These are phyloP conservation scores for Claviceps paspali DNA, from an alignment of 2,329 filamentous ascomycete genomes.

Conservation along the genomic window DNA sequence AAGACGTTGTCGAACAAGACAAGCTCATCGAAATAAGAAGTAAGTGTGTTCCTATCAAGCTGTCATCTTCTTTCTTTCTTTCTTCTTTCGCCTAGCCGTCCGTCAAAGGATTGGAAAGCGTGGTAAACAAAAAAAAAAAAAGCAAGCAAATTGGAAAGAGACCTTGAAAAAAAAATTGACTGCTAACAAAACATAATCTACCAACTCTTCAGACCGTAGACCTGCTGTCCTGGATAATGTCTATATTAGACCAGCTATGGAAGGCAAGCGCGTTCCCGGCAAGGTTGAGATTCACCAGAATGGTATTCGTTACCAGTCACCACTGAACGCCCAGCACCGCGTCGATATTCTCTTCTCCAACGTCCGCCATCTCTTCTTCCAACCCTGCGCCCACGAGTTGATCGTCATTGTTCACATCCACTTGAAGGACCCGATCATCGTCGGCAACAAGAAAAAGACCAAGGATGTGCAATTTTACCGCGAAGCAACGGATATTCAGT, in stretches of 20 bases:
- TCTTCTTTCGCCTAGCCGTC: too few relatives aligned
- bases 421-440: slow-evolving; percentile 92
- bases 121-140: too few relatives aligned
- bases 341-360: slow-evolving; percentile 97
- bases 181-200: background rate
- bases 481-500: slow-evolving; percentile 95
- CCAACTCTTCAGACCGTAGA: slow-evolving; percentile 52
- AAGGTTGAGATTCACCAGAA: slow-evolving; percentile 98
- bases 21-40: slow-evolving; percentile 91
- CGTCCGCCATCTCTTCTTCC: slow-evolving; percentile 97
- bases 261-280: slow-evolving; percentile 91
- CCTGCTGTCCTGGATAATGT: slow-evolving; percentile 85
- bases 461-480: slow-evolving; percentile 98
- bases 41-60: slow-evolving; percentile 25
- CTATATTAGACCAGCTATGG: slow-evolving; percentile 86
- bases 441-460: slow-evolving; percentile 95
- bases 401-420: slow-evolving; percentile 98
- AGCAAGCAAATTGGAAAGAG: too few relatives aligned
- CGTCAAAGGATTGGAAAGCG: too few relatives aligned
- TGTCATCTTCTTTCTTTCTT: background rate
- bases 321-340: slow-evolving; percentile 62
- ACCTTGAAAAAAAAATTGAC: too few relatives aligned
- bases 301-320: slow-evolving; percentile 86
- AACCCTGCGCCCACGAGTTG: slow-evolving; percentile 88
- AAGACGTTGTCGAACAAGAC: slow-evolving; percentile 97